Evolutionary conservation across 768 basidiomycete species (phyloP).

Genomic region (Mycena galericulata): DNA sequence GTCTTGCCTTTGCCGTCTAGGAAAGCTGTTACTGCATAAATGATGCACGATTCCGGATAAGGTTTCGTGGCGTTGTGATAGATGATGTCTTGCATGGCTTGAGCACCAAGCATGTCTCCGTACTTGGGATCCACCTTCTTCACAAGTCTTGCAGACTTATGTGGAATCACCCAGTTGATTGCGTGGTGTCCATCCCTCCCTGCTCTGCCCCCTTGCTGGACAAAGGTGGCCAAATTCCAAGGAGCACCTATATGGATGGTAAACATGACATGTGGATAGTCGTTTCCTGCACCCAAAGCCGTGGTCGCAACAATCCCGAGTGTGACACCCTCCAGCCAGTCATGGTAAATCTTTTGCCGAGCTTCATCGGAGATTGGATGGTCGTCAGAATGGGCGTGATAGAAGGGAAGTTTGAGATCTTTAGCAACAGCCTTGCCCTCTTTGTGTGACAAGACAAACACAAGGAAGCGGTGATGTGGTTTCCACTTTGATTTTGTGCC

Average conservation of each 20-base stretch:
- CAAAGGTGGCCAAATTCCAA: slow-evolving; percentile 34
- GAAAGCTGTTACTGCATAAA: not conserved
- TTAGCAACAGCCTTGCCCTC: not conserved
- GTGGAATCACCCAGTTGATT: not conserved
- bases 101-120: not conserved
- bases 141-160: not conserved
- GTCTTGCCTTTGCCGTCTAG: not conserved
- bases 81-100: not conserved
- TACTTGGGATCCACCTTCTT: not conserved
- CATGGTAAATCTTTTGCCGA: not conserved
- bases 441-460: slow-evolving; percentile 28
- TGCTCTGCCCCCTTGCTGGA: slow-evolving; percentile 37
- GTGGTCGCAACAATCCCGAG: slow-evolving; percentile 37
- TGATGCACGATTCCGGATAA: not conserved
- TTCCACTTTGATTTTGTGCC: no score
- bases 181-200: slow-evolving; percentile 31
- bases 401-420: slow-evolving; percentile 13
- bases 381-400: slow-evolving; percentile 26
- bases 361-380: slow-evolving; percentile 5
- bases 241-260: slow-evolving; percentile 40
- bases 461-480: not conserved
- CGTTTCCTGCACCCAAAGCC: slow-evolving; percentile 43
- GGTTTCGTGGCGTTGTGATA: not conserved
- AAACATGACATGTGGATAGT: slow-evolving; percentile 35
- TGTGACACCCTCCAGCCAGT: slow-evolving; percentile 26